Base-by-base conservation (phyloP, 495 filamentous ascomycete species). In the Cetradonia linearis region DNA sequence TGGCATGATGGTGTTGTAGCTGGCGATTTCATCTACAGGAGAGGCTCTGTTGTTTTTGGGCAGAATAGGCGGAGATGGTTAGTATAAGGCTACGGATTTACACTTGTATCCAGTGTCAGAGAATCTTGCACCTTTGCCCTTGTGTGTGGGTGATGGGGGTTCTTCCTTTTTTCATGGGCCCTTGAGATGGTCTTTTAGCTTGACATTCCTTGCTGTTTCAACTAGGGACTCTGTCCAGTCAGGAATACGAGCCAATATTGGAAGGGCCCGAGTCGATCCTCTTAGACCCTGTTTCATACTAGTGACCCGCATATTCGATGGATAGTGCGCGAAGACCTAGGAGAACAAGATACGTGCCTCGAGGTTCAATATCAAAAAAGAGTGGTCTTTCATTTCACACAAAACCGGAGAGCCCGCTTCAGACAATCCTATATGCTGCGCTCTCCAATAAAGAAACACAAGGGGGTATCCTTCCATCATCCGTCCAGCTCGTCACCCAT, bases 401-500 rank as follows among this genome's bases (percentile, higher is more conserved):
- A 34, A 54, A 54, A 36, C 8, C 50, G 10, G 50, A 54, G 50
- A 34, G 31, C 50, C 50, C 31, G 31, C 50, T 13, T 54, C 28
- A 23, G 20, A 54, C 33, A 48, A 11, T 54, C 31, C 50, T 36
- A 54, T 4, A 13, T 9, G 50, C 50, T 34, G 50, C 31, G 18
- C 50, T 54, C 30, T 34, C 50, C 30, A 31, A 54, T 20, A 36
- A 31, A 28, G 33, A 33, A 54, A 34, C 50, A 31, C 23, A 10
- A 20, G 42, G 50, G 50, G 50, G 50, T 54, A 54, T 54, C 28
- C 50, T 34, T 36, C 50, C 50, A 54, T 54, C 50, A 34, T 54
- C 50, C 50, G 30, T 54, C 18, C 50, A 54, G 13, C 28, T 54
- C 31, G n/a, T 54, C 50, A 54, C 30, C 50, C 50, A 54, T 36